phyloP scores from a whole-genome alignment of 208 protist genomes.

The Tritrichomonas foetus region DNA sequence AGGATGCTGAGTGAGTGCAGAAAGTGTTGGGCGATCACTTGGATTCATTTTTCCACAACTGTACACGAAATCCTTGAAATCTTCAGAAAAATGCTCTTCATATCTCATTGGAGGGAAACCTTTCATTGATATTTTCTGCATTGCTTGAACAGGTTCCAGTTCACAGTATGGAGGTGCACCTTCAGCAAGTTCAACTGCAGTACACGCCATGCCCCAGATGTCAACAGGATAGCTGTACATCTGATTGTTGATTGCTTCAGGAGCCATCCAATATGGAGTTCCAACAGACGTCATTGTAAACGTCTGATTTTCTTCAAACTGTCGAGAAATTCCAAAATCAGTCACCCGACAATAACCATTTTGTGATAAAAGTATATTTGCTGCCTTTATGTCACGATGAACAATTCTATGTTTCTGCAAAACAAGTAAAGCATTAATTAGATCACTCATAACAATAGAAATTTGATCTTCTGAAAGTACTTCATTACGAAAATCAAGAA shows the following conservation, averaged over 20 bases:
- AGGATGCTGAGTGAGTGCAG: background rate
- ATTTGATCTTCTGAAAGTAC: background rate
- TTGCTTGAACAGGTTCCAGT: conserved; percentile 22
- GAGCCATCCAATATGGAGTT: conserved; percentile 34
- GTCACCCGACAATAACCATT: conserved; percentile 47
- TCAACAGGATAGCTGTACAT: background rate
- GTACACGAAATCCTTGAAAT: background rate
- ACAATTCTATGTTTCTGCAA: conserved; percentile 55
- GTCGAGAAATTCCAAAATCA: conserved; percentile 52
- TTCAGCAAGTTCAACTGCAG: conserved; percentile 47
- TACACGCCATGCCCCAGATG: background rate
- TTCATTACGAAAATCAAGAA: background rate
- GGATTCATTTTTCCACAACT: background rate
- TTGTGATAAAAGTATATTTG: conserved; percentile 42
- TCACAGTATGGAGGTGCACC: conserved; percentile 42
- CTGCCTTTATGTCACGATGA: conserved; percentile 79
- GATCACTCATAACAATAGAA: background rate
- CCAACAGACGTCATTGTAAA: background rate
- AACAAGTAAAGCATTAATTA: background rate
- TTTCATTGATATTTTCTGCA: background rate
- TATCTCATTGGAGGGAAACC: background rate
- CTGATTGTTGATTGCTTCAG: background rate
- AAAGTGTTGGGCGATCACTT: background rate
- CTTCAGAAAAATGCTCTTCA: background rate
- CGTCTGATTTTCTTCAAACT: background rate